Evolutionary conservation across 176 grass and related monocot species (phyloP).

Genomic region (Miscanthus lutarioriparius): DNA sequence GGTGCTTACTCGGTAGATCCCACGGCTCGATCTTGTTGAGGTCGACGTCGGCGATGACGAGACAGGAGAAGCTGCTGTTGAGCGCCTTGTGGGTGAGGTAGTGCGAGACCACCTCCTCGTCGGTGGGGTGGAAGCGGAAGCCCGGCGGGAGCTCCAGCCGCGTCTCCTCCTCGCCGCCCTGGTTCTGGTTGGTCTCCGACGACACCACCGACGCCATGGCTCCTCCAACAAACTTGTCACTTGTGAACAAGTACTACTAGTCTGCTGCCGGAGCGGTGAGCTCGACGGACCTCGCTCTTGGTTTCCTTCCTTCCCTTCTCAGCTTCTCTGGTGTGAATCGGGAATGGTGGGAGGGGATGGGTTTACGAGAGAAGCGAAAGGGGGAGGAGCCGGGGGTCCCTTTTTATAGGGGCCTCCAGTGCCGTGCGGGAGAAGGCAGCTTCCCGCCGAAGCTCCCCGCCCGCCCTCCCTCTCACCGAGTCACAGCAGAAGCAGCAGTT

Average conservation of each 20-base stretch:
- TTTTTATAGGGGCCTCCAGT: conserved; percentile 26
- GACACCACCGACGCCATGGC: conserved; percentile 43
- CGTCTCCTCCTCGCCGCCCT: conserved; percentile 15
- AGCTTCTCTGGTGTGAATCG: conserved; percentile 4
- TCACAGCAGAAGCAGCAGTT: background rate
- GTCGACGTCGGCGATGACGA: conserved; percentile 75
- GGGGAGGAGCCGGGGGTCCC: fast-evolving
- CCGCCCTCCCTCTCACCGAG: background rate
- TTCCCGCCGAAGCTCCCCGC: background rate
- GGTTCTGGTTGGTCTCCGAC: conserved; percentile 23
- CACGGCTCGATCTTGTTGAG: conserved; percentile 95
- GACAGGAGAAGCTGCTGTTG: conserved; percentile 41
- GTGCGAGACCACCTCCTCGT: conserved; percentile 71
- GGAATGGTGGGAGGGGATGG: background rate
- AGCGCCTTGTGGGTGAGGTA: conserved; percentile 67
- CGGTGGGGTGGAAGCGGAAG: conserved; percentile 91
- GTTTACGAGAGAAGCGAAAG: conserved; percentile 17
- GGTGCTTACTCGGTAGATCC: conserved; percentile 69
- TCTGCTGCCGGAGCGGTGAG: background rate
- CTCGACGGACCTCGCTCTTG: background rate
- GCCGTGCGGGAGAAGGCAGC: conserved; percentile 44
- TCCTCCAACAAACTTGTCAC: background rate
- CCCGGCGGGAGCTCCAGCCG: conserved; percentile 65
- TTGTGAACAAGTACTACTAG: too few species aligned
- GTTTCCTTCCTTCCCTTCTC: background rate